Percentiles rank a stretch among this genome's conserved stretches.
Evolutionary conservation across 163 green algal genomes (phyloP).

Genomic region (Trebouxiophyceae sp.): DNA sequence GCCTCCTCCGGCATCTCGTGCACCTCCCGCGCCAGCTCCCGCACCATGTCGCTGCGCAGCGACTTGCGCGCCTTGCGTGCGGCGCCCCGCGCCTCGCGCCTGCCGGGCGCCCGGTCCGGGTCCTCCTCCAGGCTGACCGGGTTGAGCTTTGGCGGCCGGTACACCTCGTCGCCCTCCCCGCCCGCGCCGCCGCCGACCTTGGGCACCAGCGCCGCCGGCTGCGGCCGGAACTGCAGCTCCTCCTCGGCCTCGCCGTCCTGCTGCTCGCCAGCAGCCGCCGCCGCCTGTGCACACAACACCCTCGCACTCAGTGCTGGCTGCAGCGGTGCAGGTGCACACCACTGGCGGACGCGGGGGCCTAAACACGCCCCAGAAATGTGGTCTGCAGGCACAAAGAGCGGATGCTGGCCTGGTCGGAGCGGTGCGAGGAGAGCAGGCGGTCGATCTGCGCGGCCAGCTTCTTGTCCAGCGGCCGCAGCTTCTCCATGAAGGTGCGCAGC

Average conservation of each 20-base stretch:
- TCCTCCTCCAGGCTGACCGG: conserved; percentile 72
- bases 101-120: conserved; percentile 17
- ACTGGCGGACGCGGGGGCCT: no score
- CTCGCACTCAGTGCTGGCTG: background rate
- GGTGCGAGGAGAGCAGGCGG: conserved; percentile 76
- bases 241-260: background rate
- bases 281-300: conserved; percentile 18
- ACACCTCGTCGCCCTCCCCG: conserved; percentile 48
- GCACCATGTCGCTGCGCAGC: conserved; percentile 38
- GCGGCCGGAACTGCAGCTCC: conserved; percentile 54
- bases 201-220: conserved; percentile 56
- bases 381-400: background rate
- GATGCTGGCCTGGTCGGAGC: conserved; percentile 7
- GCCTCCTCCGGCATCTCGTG: conserved; percentile 77
- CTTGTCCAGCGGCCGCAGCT: conserved; percentile 90
- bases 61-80: conserved; percentile 29
- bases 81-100: conserved; percentile 30
- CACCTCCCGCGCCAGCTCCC: conserved; percentile 72
- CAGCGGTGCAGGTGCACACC: background rate
- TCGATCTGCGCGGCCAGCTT: conserved; percentile 93
- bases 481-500: conserved; percentile 75
- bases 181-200: background rate
- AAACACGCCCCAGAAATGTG: conserved; percentile 5
- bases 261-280: conserved; percentile 3
- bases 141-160: conserved; percentile 81